phyloP scores from a whole-genome alignment of 805 yeast species.

The Pichia nakasei region DNA sequence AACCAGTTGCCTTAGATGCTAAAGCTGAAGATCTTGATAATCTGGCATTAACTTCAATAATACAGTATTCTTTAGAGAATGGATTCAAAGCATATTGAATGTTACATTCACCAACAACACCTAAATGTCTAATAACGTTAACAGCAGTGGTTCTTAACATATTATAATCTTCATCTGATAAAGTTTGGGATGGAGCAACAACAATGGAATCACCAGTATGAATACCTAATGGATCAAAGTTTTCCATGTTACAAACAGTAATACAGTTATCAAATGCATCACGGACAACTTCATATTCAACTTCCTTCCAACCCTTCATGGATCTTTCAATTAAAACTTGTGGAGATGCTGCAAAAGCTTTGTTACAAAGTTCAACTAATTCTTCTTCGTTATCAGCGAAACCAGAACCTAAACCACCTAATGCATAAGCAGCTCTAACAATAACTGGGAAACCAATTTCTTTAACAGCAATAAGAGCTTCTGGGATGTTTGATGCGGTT shows the following conservation, averaged over 20 bases:
- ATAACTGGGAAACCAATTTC: conserved; percentile 91
- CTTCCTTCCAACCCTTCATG: conserved; percentile 99
- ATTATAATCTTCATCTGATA: conserved; percentile 93
- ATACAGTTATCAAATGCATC: conserved; percentile 96
- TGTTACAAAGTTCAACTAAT: conserved; percentile 72
- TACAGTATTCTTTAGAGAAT: conserved; percentile 86
- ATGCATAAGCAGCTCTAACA: conserved; percentile 94
- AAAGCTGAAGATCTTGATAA: conserved; percentile 97
- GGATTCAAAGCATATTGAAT: conserved; percentile 96
- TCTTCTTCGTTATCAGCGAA: conserved; percentile 85
- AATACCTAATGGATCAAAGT: conserved; percentile 95
- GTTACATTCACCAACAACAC: conserved; percentile 99
- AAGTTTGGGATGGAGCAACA: conserved; percentile 96
- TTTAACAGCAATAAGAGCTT: conserved; percentile 77
- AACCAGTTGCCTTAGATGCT: conserved; percentile 98
- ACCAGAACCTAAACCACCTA: conserved; percentile 98
- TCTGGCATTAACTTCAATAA: conserved; percentile 97
- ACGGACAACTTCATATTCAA: conserved; percentile 97
- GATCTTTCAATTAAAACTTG: conserved; percentile 93
- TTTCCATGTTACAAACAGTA: conserved; percentile 98
- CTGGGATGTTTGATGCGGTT: conserved; percentile 72
- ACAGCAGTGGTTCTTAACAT: conserved; percentile 98
- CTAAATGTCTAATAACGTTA: conserved; percentile 91
- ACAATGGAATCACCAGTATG: conserved; percentile 99
- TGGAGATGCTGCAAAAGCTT: conserved; percentile 92